Percentiles rank a stretch among this genome's conserved stretches.
These are phyloP conservation scores for Beauveria sp. DNA, from an alignment of 2,329 filamentous ascomycete species.

Conservation along the genomic window DNA sequence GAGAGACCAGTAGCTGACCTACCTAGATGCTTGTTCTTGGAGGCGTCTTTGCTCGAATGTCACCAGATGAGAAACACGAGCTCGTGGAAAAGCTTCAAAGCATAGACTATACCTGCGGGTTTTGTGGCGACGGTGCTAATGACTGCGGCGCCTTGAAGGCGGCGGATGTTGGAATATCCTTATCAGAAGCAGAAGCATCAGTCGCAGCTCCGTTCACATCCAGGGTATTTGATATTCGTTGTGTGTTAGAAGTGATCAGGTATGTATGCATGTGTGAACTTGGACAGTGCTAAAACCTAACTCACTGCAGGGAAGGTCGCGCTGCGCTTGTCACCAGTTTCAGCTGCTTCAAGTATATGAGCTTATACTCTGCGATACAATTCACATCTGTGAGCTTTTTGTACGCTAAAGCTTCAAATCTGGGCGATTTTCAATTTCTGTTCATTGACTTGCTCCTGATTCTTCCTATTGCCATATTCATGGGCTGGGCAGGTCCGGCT, in stretches of 20 bases:
- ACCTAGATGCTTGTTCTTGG: constrained; percentile 77
- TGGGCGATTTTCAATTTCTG: constrained; percentile 96
- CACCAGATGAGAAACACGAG: constrained; percentile 96
- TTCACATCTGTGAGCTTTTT: constrained; percentile 96
- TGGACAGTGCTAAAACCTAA: constrained; percentile 16
- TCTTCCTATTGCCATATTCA: constrained; percentile 93
- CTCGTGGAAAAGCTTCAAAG: constrained; percentile 94
- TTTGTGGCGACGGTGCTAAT: constrained; percentile 95
- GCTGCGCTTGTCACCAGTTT: constrained; percentile 97
- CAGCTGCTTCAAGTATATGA: constrained; percentile 99
- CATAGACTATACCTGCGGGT: constrained; percentile 90
- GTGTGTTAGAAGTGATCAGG: constrained; percentile 86
- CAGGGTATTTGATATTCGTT: constrained; percentile 90
- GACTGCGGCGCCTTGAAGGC: constrained; percentile 96
- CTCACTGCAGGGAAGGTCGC: constrained; percentile 63
- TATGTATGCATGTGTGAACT: constrained; percentile 25
- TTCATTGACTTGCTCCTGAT: constrained; percentile 93
- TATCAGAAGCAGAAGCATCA: constrained; percentile 94
- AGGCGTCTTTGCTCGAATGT: constrained; percentile 97
- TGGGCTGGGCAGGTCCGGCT: constrained; percentile 92
- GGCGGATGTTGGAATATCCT: constrained; percentile 91
- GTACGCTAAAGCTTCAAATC: constrained; percentile 85
- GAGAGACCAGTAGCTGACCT: background rate
- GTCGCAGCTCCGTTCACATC: constrained; percentile 98
- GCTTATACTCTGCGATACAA: constrained; percentile 96